Base-by-base conservation (phyloP, 257 asterid genomes). In the Verbena officinalis region DNA sequence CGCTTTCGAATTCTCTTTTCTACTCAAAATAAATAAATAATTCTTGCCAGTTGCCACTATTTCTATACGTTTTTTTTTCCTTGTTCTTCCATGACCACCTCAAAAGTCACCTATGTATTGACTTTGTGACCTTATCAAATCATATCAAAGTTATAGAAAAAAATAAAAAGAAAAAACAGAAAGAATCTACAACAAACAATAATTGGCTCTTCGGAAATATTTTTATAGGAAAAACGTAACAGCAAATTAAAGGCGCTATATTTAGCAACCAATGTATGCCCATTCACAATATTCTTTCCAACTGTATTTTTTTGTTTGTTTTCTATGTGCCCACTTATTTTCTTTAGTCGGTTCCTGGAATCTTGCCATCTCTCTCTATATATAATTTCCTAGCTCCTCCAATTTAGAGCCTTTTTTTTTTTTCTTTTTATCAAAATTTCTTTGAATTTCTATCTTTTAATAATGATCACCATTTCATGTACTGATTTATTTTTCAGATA, bases 271-370 rank as follows among this genome's bases (percentile, higher is more conserved):
- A 55, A 69, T 72, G 70, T 43, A 55, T 77, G 73, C 72, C 77
- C 76, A 79, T 69, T 79, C 85, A 75, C 68, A 74, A 76, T 78
- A 80, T 81, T 80, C 89, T 69, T 53, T 75, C 83, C 84, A 81
- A 67, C 91, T 77, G 79, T 84, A 57, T 72, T 72, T 31, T 30
- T 68, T 72, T 72, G 74, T 84, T 77, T 49, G 21, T 64, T 74
- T 62, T 63, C 73, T 21, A 20, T 21, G 11, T 23, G 44, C 65
- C 45, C 52, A 45, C 61, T 65, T 60, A 55, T 38, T 59, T 55
- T 63, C 27, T 38, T 51, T 31, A 55, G 68, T 66, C 55, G 56
- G 48, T 64, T 64, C 63, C 77, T 43, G 12, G 65, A 75, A 64
- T 75, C 77, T 27, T 16, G 20, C 8, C 33, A 27, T 31, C 54